A percentile compares a stretch with the other conserved stretches of the same genome.
phyloP scores from a whole-genome alignment of 1,284 basidiomycete genomes.

The Inonotus obliquus region DNA sequence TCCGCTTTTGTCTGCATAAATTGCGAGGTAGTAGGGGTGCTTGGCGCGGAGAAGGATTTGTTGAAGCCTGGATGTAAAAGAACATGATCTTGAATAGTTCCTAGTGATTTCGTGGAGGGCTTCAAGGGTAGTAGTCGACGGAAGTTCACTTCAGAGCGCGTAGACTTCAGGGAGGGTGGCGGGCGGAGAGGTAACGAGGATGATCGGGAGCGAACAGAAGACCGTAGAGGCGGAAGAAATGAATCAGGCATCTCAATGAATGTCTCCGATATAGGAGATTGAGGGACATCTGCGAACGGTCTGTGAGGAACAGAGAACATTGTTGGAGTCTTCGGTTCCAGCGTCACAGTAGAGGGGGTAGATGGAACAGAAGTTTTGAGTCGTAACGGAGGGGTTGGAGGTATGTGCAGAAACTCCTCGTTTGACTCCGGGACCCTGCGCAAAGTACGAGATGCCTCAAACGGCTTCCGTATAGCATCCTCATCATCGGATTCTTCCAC shows the following conservation, averaged over 20 bases:
- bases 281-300: constrained; percentile 10
- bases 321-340: background rate
- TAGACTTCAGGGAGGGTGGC: background rate
- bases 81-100: background rate
- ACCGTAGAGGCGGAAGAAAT: background rate
- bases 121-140: constrained; percentile 5
- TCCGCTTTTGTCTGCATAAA: constrained; percentile 4
- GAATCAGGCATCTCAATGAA: background rate
- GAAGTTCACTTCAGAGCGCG: background rate
- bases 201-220: constrained; percentile 1
- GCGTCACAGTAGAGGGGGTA: background rate
- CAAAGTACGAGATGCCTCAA: background rate
- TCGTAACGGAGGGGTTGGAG: background rate
- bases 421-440: background rate
- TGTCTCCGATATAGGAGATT: constrained; percentile 1
- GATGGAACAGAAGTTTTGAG: background rate
- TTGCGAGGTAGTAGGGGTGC: constrained; percentile 5
- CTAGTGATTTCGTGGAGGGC: background rate
- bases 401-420: background rate
- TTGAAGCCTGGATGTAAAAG: constrained; percentile 9
- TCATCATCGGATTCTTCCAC: constrained; percentile 11
- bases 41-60: constrained; percentile 14
- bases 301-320: background rate
- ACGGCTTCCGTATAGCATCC: constrained; percentile 11
- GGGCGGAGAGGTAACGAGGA: constrained; percentile 3